Conservation (phyloP, 2,329 filamentous ascomycete genomes). For the Penicillium aurantiogriseum region DNA sequence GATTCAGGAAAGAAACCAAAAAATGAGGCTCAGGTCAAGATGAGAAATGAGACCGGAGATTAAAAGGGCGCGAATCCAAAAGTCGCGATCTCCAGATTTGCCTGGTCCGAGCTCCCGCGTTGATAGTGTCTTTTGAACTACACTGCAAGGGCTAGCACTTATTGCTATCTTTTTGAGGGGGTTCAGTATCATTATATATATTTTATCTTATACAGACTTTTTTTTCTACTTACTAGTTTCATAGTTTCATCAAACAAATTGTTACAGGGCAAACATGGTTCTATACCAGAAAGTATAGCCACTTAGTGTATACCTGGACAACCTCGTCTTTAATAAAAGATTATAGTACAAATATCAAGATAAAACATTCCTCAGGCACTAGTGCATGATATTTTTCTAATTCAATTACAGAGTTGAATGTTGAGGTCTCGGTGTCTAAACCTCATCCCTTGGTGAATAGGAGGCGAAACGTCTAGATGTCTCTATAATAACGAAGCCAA, state of each 20-base stretch:
- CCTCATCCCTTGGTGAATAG: background rate
- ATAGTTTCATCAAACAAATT: background rate
- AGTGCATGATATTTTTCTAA: background rate
- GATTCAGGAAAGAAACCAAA: background rate
- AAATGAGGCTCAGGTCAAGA: slow-evolving; percentile 3
- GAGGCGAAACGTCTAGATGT: background rate
- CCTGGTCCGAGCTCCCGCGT: slow-evolving; percentile 37
- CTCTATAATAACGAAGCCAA: background rate
- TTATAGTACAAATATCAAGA: too few relatives aligned
- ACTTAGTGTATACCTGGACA: background rate
- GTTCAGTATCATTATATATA: background rate
- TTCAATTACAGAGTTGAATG: background rate
- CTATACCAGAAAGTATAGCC: background rate
- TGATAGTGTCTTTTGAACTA: slow-evolving; percentile 6
- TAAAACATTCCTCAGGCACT: background rate
- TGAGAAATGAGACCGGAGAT: slow-evolving; percentile 10
- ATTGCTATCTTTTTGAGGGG: background rate
- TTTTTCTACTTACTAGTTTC: background rate
- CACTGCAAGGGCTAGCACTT: background rate
- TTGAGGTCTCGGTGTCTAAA: background rate
- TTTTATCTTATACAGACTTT: background rate
- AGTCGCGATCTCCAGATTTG: slow-evolving; percentile 41
- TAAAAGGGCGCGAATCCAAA: slow-evolving; percentile 28
- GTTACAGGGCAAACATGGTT: background rate
- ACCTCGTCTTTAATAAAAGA: background rate